Base-by-base conservation (phyloP, 179 eudicot species). In the Silene coronaria region DNA sequence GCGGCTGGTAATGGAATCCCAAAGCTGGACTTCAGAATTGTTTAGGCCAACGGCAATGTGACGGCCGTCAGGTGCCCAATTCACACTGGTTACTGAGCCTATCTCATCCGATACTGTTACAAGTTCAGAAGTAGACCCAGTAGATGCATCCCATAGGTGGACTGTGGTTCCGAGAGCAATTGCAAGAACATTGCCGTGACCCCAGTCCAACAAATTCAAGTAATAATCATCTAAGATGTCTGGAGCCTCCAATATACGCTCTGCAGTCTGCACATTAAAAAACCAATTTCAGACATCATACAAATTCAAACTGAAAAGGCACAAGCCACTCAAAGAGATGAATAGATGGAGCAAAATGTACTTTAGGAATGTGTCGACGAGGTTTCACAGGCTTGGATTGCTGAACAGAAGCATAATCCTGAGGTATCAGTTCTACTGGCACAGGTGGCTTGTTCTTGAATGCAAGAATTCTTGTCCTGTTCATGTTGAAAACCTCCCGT, bases 11-110 rank as follows among this genome's bases (percentile, higher is more conserved):
- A 91, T 80, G 17, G 93, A 86, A 81, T 93, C 98, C 98, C 98
- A 93, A 4, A 91, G 91, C 83, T 91, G 97, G 24, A 95, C 97
- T 32, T 90, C 87, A 24, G 91, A 84, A 42, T 86, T 88, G 81
- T 92, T 87, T 59, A 92, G 74, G 51, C 97, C 96, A 59, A 92
- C 85, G 0, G 96, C 90, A 68, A 92, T 86, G 75, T 88, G 89
- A 73, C 85, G 81, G n/a, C 99, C 96, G 77, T 95, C 99, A 38
- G 97, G 96, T 77, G 97, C 93, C 99, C 96, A 89, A 76, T 84
- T 91, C 28, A 92, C 88, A 75, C 96, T 92, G 46, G 93, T 89
- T 42, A 92, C 91, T 3, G 96, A 91, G n/a, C 97, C 88, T 38
- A 70, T 74, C 24, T 83, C 86, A 27, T 85, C 88, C 21, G 84